Conservation (phyloP, 495 filamentous ascomycete genomes). For the Articulospora tetracladia region DNA sequence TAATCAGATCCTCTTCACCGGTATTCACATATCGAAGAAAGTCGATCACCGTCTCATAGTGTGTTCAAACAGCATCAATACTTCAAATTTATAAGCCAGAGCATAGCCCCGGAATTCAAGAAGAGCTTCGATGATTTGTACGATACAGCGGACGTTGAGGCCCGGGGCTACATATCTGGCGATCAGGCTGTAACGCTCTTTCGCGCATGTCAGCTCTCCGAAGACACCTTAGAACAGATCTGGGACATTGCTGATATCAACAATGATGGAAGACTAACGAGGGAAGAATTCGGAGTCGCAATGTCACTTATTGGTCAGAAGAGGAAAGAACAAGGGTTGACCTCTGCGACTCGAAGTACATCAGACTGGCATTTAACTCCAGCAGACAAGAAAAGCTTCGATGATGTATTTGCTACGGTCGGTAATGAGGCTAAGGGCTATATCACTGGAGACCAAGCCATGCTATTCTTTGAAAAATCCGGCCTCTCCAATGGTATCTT, state of each 20-base stretch:
- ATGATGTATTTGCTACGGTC: slow-evolving; percentile 74
- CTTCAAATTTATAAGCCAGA: too few relatives aligned
- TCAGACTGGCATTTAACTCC: slow-evolving; percentile 81
- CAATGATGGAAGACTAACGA: slow-evolving; percentile 89
- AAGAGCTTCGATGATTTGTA: too few relatives aligned
- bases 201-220: too few relatives aligned
- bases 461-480: slow-evolving; percentile 88
- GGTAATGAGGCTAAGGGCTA: slow-evolving; percentile 74
- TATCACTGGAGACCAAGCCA: slow-evolving; percentile 92
- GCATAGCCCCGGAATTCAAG: too few relatives aligned
- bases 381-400: slow-evolving; percentile 81
- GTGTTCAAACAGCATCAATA: too few relatives aligned
- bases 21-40: too few relatives aligned
- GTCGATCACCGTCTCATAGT: too few relatives aligned
- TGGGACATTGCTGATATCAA: slow-evolving; percentile 98
- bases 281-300: slow-evolving; percentile 84
- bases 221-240: too few relatives aligned
- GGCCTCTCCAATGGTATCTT: slow-evolving; percentile 83
- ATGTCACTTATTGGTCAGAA: slow-evolving; percentile 93
- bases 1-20: too few relatives aligned
- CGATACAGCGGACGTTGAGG: too few relatives aligned
- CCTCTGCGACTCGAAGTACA: slow-evolving; percentile 63
- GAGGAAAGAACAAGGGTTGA: slow-evolving; percentile 76
- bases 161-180: too few relatives aligned
- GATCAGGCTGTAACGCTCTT: too few relatives aligned